These are phyloP conservation scores for Nemania bipapillata DNA, from an alignment of 2,329 filamentous ascomycete species.

Conservation along the genomic window DNA sequence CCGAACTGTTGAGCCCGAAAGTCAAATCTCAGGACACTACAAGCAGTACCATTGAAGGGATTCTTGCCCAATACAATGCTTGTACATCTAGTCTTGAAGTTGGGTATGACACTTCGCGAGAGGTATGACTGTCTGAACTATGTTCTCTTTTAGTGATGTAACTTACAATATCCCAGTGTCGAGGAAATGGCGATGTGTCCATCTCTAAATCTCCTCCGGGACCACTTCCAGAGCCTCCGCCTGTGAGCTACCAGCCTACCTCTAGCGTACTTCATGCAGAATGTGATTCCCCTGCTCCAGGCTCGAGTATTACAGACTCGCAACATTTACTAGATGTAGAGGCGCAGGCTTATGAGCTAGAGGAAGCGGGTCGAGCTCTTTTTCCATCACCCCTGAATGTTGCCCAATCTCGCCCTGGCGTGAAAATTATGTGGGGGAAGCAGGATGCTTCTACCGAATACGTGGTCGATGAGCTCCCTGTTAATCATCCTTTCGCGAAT, in stretches of 20 bases:
- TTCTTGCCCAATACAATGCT: conserved; percentile 50
- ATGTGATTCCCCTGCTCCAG: conserved; percentile 22
- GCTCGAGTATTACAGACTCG: conserved; percentile 42
- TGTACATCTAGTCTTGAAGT: conserved; percentile 20
- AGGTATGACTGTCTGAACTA: conserved; percentile 7
- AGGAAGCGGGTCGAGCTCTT: conserved; percentile 31
- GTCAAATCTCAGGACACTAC: conserved; percentile 40
- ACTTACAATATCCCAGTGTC: conserved; percentile 24
- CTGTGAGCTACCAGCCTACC: not conserved
- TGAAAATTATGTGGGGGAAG: not conserved
- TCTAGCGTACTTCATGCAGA: conserved; percentile 8
- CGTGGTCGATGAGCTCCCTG: not conserved
- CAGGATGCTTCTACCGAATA: not conserved
- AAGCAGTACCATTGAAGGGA: conserved; percentile 50
- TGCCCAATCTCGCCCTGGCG: conserved; percentile 16
- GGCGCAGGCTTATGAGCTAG: conserved; percentile 39
- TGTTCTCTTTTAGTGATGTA: not conserved
- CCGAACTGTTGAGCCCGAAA: conserved; percentile 13
- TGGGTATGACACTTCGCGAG: conserved; percentile 15
- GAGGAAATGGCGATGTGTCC: not conserved
- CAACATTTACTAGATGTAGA: conserved; percentile 44
- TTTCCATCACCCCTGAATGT: conserved; percentile 40
- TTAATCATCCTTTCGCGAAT: not conserved
- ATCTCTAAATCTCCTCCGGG: conserved; percentile 18
- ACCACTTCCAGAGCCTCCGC: conserved; percentile 24